A percentile compares a stretch with the other conserved stretches of the same genome.
These are phyloP conservation scores for Candida berthetii DNA, from an alignment of 805 yeast genomes.

Conservation along the genomic window DNA sequence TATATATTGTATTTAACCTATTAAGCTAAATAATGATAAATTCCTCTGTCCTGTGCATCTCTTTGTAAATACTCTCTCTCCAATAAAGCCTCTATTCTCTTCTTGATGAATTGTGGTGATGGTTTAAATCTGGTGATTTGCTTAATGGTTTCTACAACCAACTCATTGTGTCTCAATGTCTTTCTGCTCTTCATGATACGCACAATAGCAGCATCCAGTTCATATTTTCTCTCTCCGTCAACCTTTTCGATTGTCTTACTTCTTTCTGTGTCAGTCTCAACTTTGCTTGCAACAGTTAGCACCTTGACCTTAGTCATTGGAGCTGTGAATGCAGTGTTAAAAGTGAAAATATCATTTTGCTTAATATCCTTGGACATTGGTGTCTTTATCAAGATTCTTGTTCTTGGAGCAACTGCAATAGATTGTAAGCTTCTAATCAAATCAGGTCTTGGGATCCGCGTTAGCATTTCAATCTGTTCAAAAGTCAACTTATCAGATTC, in stretches of 20 bases:
- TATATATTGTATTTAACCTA: neutral
- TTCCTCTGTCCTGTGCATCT: constrained; percentile 49
- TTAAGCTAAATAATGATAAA: constrained; percentile 66
- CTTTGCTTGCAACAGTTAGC: constrained; percentile 45
- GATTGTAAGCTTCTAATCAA: constrained; percentile 75
- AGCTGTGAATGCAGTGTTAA: constrained; percentile 65
- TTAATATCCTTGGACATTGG: constrained; percentile 74
- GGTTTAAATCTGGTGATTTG: constrained; percentile 68
- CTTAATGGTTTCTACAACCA: constrained; percentile 58
- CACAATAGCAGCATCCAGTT: constrained; percentile 81
- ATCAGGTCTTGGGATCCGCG: constrained; percentile 70
- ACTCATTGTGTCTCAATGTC: constrained; percentile 51
- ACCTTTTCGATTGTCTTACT: constrained; percentile 47
- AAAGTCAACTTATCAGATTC: constrained; percentile 49
- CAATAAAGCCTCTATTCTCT: constrained; percentile 64
- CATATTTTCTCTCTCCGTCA: constrained; percentile 56
- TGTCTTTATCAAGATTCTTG: constrained; percentile 63
- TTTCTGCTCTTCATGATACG: constrained; percentile 80
- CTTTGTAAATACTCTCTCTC: constrained; percentile 80
- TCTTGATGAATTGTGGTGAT: constrained; percentile 58
- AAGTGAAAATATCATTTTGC: constrained; percentile 52
- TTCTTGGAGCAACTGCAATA: constrained; percentile 75
- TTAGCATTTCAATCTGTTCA: constrained; percentile 54
- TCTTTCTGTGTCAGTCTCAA: constrained; percentile 38
- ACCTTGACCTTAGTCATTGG: constrained; percentile 69